Conservation (phyloP, 495 filamentous ascomycete species). For the Ramalina intermedia region DNA sequence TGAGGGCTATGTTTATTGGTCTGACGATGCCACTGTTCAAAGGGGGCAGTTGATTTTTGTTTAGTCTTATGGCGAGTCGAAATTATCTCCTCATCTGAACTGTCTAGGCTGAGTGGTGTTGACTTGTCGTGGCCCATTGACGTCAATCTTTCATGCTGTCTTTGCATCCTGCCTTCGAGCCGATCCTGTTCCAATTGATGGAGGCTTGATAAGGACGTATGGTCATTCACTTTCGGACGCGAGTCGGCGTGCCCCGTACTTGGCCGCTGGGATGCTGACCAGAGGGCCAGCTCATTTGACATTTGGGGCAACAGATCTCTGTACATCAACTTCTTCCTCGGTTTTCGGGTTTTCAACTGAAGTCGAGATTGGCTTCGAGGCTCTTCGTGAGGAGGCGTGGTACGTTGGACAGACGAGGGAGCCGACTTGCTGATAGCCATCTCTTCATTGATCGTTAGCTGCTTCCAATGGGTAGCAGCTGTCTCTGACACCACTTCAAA, state of each 20-base stretch:
- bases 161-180: constrained; percentile 1
- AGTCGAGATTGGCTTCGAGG: constrained; percentile 6
- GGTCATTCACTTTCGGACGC: background rate
- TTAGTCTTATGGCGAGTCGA: background rate
- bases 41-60: background rate
- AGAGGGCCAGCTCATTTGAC: background rate
- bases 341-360: constrained; percentile 24
- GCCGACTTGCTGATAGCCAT: no score
- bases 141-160: background rate
- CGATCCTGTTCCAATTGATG: constrained; percentile 2
- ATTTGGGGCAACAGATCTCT: constrained; percentile 24
- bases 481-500: no score
- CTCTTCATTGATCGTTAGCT: no score
- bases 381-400: no score
- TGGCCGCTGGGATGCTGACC: background rate
- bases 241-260: no score
- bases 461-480: no score
- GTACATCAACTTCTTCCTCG: constrained; percentile 36
- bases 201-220: background rate
- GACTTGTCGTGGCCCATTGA: background rate
- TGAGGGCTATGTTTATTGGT: background rate
- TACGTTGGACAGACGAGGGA: no score
- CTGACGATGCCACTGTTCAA: background rate
- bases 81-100: background rate
- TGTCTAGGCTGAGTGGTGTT: background rate